Evolutionary conservation across 129 eudicot genomes (phyloP), one percentile per base, ranked within the genome.

Genomic region (Scalesia atractyloides): DNA sequence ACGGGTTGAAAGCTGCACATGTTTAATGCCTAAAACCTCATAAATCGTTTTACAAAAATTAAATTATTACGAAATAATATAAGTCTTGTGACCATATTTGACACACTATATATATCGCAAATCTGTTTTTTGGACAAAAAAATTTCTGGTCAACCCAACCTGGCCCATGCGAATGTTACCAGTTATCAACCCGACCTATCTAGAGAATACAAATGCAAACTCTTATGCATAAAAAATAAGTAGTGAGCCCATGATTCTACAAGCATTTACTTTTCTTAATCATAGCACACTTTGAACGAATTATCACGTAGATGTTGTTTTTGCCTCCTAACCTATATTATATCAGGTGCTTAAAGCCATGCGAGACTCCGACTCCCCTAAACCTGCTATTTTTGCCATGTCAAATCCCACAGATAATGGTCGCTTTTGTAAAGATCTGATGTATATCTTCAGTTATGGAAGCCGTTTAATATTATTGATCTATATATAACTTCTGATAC

Each of bases 361-460:
- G 99, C 65, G 78, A 78, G 94, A 88, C 43, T 90, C 97, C 1
- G 89, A 85, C 58, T 82, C 89, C 80, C 74, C 75, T 36, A 95
- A 82, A 71, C 99, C 99, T 63, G 97, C 97, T 72, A 88, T 95
- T 54, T 95, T 95, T 76, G 97, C 99, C 37, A 95, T 95, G 99
- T 95, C 99, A 68, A 95, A 95, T 84, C 99, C 99, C 69, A 95
- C 99, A 64, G 68, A 54, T 66, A 95, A 95, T 70, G 99, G 99
- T 95, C 58, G 96, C 68, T 37, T 58, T 5, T 58, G 64, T 4
- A 11, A 46, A 76, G 8, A 9, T 8, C 43, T 58, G 7, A 13
- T 64, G 11, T 20, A 24, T 26, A 41, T 71, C 6, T 68, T 46
- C 30, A 41, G 9, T 58, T 66, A 65, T 34, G 51, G 59, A n/a